These are phyloP conservation scores for Fusarium lateritium DNA, from an alignment of 2,329 filamentous ascomycete species.

Conservation along the genomic window DNA sequence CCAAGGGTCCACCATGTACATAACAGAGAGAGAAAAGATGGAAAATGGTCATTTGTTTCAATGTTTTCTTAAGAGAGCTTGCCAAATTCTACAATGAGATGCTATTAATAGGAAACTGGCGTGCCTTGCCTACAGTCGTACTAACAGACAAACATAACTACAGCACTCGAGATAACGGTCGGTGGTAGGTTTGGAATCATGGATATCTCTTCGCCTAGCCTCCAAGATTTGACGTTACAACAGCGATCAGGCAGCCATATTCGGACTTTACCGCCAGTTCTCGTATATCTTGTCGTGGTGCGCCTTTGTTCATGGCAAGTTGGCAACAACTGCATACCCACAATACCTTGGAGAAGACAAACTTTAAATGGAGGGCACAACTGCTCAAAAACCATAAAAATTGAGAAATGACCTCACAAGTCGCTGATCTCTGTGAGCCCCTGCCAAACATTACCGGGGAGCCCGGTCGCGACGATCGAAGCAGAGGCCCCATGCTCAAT, in stretches of 20 bases:
- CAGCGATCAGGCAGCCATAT: too few species aligned
- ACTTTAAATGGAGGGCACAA: constrained; percentile 18
- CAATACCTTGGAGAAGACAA: constrained; percentile 3
- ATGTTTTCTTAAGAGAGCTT: neutral
- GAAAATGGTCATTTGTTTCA: too few species aligned
- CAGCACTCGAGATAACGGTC: too few species aligned
- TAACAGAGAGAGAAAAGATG: too few species aligned
- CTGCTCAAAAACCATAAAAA: constrained; percentile 14
- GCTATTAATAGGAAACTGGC: neutral
- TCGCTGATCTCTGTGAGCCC: constrained; percentile 15
- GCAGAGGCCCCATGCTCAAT: constrained; percentile 27
- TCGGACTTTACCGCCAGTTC: too few species aligned
- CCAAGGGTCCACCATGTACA: too few species aligned
- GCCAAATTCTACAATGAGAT: neutral
- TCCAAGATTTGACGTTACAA: too few species aligned
- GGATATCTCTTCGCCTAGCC: too few species aligned
- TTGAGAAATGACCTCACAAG: constrained; percentile 44
- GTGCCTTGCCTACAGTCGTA: neutral
- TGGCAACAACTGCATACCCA: neutral
- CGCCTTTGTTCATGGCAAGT: too few species aligned
- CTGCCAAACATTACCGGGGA: constrained; percentile 21
- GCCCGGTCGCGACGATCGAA: constrained; percentile 34
- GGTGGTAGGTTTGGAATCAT: too few species aligned
- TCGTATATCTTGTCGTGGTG: too few species aligned
- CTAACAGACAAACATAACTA: too few species aligned